Evolutionary conservation across 768 basidiomycete species (phyloP), one percentile per base, ranked within the genome.

Genomic region (Xerocomus spinulosus): DNA sequence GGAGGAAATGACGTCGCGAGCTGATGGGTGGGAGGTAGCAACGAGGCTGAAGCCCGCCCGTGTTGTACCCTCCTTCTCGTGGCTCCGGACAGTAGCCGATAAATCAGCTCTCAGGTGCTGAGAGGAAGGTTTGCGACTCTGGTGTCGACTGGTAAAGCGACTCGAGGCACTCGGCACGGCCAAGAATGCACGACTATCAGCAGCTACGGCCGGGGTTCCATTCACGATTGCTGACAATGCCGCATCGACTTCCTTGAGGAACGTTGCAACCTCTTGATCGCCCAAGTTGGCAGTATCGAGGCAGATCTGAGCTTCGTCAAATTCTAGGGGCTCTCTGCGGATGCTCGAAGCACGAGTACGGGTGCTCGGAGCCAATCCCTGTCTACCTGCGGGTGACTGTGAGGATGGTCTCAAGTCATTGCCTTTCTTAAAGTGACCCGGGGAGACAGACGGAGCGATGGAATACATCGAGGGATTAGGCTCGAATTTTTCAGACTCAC

Each of bases 11-110:
- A 48, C 46, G 51, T 61, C 63, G 50, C 60, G 63, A 38, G 53
- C 25, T 32, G 59, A 45, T 6, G 26, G 24, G 44, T 60, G 58
- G 18, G 61, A 53, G 48, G 58, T 56, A 25, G 63, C 58, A 63
- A 66, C 58, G 58, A 63, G 61, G 61, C 63, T 64, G 44, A 63
- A 63, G 12, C 58, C 58, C 37, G 62, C 49, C 23, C 63, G 61
- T 12, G 58, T 42, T 23, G 63, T 44, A 44, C 45, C 35, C 28
- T 60, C 62, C 43, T 54, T 65, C 32, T 64, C 63, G 50, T 56
- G 58, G 49, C 51, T 52, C 24, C 61, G 52, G 13, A 64, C 17
- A 17, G 62, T 59, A 39, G 63, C 63, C 3, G 61, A 61, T 34
- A 66, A 51, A 37, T 64, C 63, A 41, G 63, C 61, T 29, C 63